A percentile compares a stretch with the other conserved stretches of the same genome.
These are phyloP conservation scores for Amanita rimosa DNA, from an alignment of 768 basidiomycete genomes.

Conservation along the genomic window DNA sequence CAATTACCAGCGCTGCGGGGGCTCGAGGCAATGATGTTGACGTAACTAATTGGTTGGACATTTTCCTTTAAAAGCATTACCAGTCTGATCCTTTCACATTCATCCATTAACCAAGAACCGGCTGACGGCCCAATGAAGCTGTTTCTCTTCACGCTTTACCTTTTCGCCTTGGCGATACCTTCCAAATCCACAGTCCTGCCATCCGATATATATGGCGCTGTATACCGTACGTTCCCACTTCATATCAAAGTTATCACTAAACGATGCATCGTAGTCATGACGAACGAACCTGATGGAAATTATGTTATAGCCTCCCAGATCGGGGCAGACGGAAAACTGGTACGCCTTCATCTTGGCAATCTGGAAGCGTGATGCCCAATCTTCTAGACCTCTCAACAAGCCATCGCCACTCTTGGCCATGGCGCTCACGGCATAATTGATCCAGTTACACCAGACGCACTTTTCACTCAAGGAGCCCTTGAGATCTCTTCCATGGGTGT, in stretches of 20 bases:
- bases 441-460: not conserved
- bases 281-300: slow-evolving; percentile 36
- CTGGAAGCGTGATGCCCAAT: not conserved
- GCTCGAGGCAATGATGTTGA: too few relatives aligned
- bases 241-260: not conserved
- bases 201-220: slow-evolving; percentile 16
- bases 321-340: slow-evolving; percentile 29
- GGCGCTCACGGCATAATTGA: not conserved
- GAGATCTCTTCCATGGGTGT: not conserved
- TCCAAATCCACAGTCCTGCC: not conserved
- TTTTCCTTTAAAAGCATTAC: too few relatives aligned
- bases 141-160: not conserved
- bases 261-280: slow-evolving; percentile 25
- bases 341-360: slow-evolving; percentile 7
- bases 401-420: not conserved
- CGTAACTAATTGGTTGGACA: too few relatives aligned
- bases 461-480: not conserved
- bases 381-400: slow-evolving; percentile 13
- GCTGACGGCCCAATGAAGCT: not conserved
- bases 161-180: not conserved
- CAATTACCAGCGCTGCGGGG: too few relatives aligned
- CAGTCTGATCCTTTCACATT: too few relatives aligned
- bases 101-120: too few relatives aligned
- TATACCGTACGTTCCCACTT: slow-evolving; percentile 14
- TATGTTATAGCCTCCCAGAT: slow-evolving; percentile 19